A percentile compares a stretch with the other conserved stretches of the same genome.
Evolutionary conservation across 2,329 filamentous ascomycete genomes (phyloP).

Genomic region (Helotiales sp.): DNA sequence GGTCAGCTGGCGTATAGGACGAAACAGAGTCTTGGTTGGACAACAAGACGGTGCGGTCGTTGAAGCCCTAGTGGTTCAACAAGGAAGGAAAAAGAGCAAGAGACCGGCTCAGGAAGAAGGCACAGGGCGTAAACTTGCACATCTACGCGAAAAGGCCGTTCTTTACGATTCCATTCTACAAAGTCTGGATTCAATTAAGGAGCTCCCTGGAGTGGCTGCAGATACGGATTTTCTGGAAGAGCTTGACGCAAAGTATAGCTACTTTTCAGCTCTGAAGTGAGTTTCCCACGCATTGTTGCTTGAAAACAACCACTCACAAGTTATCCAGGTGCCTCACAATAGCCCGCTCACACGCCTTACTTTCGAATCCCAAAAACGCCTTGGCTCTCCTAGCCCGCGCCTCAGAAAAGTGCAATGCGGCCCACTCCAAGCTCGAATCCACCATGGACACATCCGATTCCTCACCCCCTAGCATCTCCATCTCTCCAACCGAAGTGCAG

Average conservation of each 20-base stretch:
- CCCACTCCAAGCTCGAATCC: conserved; percentile 53
- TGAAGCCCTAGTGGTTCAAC: conserved; percentile 53
- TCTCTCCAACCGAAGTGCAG: conserved; percentile 63
- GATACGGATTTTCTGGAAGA: conserved; percentile 78
- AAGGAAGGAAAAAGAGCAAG: conserved; percentile 58
- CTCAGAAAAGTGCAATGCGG: conserved; percentile 61
- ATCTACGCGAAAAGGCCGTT: conserved; percentile 83
- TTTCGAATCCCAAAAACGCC: conserved; percentile 75
- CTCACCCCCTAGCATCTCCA: conserved; percentile 68
- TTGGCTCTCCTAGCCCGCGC: conserved; percentile 84
- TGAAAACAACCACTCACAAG: neutral
- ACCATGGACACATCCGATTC: conserved; percentile 45
- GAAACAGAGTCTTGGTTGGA: conserved; percentile 89
- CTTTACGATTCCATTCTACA: conserved; percentile 91
- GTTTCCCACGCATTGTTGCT: conserved; percentile 37
- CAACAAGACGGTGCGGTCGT: conserved; percentile 73
- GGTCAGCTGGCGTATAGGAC: conserved; percentile 91
- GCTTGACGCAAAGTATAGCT: conserved; percentile 76
- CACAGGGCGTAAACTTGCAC: conserved; percentile 75
- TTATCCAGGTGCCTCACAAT: conserved; percentile 74
- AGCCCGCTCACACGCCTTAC: conserved; percentile 80
- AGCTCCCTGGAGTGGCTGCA: conserved; percentile 86
- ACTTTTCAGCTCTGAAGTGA: conserved; percentile 89
- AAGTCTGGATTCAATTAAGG: conserved; percentile 87
- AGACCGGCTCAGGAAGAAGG: conserved; percentile 64